phyloP scores from a whole-genome alignment of 2,329 filamentous ascomycete genomes.

The Fusarium pseudocircinatum region DNA sequence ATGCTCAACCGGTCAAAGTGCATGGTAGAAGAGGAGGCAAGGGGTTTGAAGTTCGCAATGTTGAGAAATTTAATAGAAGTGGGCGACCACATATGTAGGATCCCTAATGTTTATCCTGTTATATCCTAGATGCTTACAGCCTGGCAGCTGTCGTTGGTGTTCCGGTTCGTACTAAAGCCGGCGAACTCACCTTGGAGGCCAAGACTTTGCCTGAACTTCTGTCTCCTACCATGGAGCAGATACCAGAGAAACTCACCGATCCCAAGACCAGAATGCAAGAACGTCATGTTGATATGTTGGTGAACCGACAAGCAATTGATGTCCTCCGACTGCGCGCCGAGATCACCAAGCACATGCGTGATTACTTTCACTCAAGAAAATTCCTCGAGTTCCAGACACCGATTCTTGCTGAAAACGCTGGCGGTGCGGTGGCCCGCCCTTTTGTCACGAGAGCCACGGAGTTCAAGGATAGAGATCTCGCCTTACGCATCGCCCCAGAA shows the following conservation, averaged over 20 bases:
- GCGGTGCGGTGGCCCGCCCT: conserved; percentile 87
- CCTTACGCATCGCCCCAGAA: conserved; percentile 90
- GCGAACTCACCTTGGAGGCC: conserved; percentile 79
- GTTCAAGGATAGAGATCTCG: conserved; percentile 75
- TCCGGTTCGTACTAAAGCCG: conserved; percentile 74
- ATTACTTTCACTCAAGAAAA: conserved; percentile 74
- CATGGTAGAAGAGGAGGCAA: conserved; percentile 47
- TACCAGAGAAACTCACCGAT: conserved; percentile 77
- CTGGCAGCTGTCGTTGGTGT: conserved; percentile 73
- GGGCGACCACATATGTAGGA: conserved; percentile 85
- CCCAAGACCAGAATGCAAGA: conserved; percentile 77
- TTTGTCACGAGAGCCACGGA: conserved; percentile 85
- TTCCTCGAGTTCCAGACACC: conserved; percentile 94
- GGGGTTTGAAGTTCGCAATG: conserved; percentile 61
- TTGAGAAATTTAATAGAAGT: conserved; percentile 75
- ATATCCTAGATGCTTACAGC: conserved; percentile 37
- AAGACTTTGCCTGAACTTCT: conserved; percentile 75
- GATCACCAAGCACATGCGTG: conserved; percentile 78
- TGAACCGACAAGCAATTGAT: conserved; percentile 74
- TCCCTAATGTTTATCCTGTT: conserved; percentile 41
- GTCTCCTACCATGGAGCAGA: conserved; percentile 80
- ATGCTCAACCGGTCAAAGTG: conserved; percentile 74
- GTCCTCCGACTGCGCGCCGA: conserved; percentile 77
- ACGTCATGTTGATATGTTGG: conserved; percentile 87
- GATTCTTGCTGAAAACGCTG: conserved; percentile 81